Percentiles rank a stretch among this genome's conserved stretches.
These are phyloP conservation scores for Schizophyllum commune DNA, from an alignment of 1,284 basidiomycete species.

Conservation along the genomic window DNA sequence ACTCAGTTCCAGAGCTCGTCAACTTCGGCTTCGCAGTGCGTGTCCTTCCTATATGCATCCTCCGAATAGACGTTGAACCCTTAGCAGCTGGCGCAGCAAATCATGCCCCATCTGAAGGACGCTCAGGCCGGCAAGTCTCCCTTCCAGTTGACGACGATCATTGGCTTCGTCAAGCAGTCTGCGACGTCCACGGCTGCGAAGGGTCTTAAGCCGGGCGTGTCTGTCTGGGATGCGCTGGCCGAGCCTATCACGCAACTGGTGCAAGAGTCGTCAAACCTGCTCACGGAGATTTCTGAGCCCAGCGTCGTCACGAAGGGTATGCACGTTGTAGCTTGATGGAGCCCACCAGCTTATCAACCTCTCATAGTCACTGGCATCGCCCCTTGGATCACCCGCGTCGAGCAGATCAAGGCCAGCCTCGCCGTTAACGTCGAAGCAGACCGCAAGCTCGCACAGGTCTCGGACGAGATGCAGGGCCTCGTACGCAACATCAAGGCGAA, in stretches of 20 bases:
- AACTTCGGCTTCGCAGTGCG: constrained; percentile 84
- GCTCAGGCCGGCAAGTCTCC: constrained; percentile 68
- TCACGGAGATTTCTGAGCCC: constrained; percentile 67
- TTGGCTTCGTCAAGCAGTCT: constrained; percentile 67
- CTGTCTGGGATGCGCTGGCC: constrained; percentile 73
- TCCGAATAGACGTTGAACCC: background rate
- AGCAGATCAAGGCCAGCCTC: constrained; percentile 78
- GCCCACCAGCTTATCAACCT: background rate
- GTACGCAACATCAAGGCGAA: constrained; percentile 76
- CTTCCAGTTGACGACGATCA: constrained; percentile 67
- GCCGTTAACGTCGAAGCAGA: constrained; percentile 91
- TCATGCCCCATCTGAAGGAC: constrained; percentile 73
- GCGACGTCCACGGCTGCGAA: constrained; percentile 66
- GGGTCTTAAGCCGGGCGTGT: constrained; percentile 51
- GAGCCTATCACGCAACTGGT: constrained; percentile 64
- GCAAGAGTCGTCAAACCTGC: constrained; percentile 59
- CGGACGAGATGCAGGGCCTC: constrained; percentile 85
- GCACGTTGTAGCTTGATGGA: constrained; percentile 18
- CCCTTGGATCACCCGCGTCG: constrained; percentile 86
- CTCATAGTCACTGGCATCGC: constrained; percentile 62
- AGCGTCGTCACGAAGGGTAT: constrained; percentile 75
- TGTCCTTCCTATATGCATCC: constrained; percentile 4
- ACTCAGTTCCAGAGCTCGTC: constrained; percentile 71
- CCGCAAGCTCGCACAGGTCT: constrained; percentile 74
- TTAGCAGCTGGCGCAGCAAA: constrained; percentile 73